Base-by-base conservation (phyloP, 345 rosid genomes). In the Salix dunnii region DNA sequence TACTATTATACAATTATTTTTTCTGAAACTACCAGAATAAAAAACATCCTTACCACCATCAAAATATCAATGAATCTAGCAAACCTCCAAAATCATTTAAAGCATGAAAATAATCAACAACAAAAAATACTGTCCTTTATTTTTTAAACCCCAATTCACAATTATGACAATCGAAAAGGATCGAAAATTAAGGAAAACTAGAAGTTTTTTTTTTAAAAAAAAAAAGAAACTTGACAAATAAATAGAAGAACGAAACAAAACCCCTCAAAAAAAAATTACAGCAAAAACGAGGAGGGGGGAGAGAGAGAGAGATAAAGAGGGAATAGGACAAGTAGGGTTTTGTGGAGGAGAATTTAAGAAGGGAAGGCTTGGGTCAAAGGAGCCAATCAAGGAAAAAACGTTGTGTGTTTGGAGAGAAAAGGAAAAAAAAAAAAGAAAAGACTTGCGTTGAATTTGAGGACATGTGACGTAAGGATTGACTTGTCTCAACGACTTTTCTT, bases 281-380 rank as follows among this genome's bases (percentile, higher is more conserved):
- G 42, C 18, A 74, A 49, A 48, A 49, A 18, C 64, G 25, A 30
- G 42, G 53, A 36, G 58, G 78, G 35, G 35, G 23, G 36, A 18
- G 30, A 4, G 72, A 20, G 30, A 2, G 72, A 53, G 18, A 10
- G 35, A 27, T 2, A 27, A 35, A 1, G 38, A 17, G 48, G 61
- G 61, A 48, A 43, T 21, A 5, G 35, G 21, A 30, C 18, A 67
- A 7, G 60, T 7, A 77, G 31, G 75, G 71, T 6, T 36, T 25
- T 46, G 75, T 35, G 75, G 65, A 77, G 72, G 48, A 61, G 70
- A 55, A 18, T 25, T 17, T 21, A 33, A 13, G n/a, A 62, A 20
- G 42, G 49, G 63, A 4, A 42, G 27, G 53, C 33, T 40, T 5
- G 4, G 11, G 42, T 11, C 11, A 20, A 4, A 60, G 60, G 55